phyloP scores from a whole-genome alignment of 768 basidiomycete species.

The Pisolithus albus region DNA sequence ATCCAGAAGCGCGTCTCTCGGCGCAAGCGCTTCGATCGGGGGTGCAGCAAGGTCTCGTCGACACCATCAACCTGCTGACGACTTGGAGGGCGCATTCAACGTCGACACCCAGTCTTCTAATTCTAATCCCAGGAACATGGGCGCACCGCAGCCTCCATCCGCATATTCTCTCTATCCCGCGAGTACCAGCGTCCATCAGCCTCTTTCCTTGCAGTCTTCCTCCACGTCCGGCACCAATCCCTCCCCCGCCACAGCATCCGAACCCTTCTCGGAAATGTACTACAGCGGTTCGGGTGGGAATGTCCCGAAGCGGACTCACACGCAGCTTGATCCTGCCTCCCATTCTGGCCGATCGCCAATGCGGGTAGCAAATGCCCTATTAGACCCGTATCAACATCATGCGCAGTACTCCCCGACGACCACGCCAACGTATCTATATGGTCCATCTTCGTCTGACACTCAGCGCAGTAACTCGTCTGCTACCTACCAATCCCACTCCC shows the following conservation, averaged over 20 bases:
- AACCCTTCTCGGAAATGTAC: conserved; percentile 56
- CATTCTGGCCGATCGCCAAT: conserved; percentile 57
- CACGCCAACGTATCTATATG: conserved; percentile 41
- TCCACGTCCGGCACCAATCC: conserved; percentile 29
- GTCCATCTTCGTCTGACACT: conserved; percentile 27
- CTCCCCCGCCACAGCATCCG: conserved; percentile 27
- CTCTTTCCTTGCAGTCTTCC: conserved; percentile 32
- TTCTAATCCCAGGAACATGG: conserved; percentile 18
- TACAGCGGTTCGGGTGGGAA: conserved; percentile 44
- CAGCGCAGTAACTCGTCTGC: conserved; percentile 36
- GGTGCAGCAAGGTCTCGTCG: conserved; percentile 46
- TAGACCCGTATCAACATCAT: conserved; percentile 71
- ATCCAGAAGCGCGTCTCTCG: conserved; percentile 62
- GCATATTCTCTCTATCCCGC: conserved; percentile 50
- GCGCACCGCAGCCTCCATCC: conserved; percentile 33
- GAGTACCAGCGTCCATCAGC: conserved; percentile 52
- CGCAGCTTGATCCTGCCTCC: conserved; percentile 47
- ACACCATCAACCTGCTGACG: conserved; percentile 58
- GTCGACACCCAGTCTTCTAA: conserved; percentile 23
- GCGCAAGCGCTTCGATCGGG: conserved; percentile 37
- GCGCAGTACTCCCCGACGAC: conserved; percentile 52
- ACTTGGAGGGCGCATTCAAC: conserved; percentile 51
- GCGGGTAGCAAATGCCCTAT: conserved; percentile 45
- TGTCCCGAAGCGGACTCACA: conserved; percentile 50
- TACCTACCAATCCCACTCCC: conserved; percentile 50